Evolutionary conservation across 352 stramenopile species (phyloP), one percentile per base, ranked within the genome.

Genomic region (Globisporangium lucens): DNA sequence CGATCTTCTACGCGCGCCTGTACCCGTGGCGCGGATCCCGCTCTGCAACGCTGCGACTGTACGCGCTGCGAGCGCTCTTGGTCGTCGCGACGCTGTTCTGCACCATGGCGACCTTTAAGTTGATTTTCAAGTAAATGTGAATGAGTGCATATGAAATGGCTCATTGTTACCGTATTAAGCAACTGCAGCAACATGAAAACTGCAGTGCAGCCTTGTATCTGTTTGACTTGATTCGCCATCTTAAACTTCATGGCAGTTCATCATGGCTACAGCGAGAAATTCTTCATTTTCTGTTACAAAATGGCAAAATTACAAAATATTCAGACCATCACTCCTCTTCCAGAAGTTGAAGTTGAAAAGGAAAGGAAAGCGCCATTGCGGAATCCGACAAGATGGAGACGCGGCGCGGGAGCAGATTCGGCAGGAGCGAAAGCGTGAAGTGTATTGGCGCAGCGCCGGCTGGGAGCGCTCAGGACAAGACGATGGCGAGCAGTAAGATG

Each of bases 1-100:
- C 77, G 33, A 68, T 89, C 3, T 91, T 87, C 70, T 91, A 86
- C 70, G 65, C 73, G 15, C 74, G 68, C 35, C 71, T 93, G 22
- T 72, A 68, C 20, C 74, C 79, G 15, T 89, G 83, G 79, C 74
- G 72, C 13, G 72, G 56, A 15, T 77, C 65, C 17, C 66, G 64
- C 10, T 63, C 66, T 4, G 67, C 65, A 20, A 71, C 65, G 17
- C 41, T 70, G 47, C 73, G 78, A 29, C 65, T 91, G 38, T 51
- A 60, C 52, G 36, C 72, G 3, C 46, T 89, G 56, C 43, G 33
- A 15, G 61, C 12, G 17, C 46, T 92, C 9, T 65, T 80, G 13
- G 66, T 67, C 13, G 58, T 89, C 29, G 79, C 82, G 29, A 72
- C 72, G n/a, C 65, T 86, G 22, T 83, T 90, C 66, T 89, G 77